Evolutionary conservation across 345 rosid genomes (phyloP).

Genomic region (Pistacia integerrima): DNA sequence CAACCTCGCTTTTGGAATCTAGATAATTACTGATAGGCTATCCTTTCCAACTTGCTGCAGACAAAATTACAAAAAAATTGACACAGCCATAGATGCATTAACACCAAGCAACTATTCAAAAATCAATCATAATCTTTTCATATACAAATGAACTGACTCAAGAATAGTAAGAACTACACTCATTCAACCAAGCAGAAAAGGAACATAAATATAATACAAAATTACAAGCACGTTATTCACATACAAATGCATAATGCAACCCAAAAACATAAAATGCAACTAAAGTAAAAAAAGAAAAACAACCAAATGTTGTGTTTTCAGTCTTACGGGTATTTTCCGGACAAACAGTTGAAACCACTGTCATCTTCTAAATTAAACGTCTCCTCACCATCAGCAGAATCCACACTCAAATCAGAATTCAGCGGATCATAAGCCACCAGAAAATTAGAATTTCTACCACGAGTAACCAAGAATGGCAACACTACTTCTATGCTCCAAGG

Average conservation of each 20-base stretch:
- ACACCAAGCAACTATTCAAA: slow-evolving; percentile 3
- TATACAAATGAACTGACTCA: not conserved
- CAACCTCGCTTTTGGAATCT: slow-evolving; percentile 66
- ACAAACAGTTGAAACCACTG: slow-evolving; percentile 21
- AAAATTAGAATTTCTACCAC: slow-evolving; percentile 31
- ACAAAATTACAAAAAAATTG: slow-evolving; percentile 15
- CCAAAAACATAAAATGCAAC: not conserved
- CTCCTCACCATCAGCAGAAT: slow-evolving; percentile 32
- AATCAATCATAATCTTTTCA: not conserved
- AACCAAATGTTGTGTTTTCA: slow-evolving; percentile 21
- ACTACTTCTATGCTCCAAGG: slow-evolving; percentile 23
- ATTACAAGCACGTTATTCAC: not conserved
- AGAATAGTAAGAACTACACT: not conserved
- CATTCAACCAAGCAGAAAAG: not conserved
- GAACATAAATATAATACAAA: not conserved
- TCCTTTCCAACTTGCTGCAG: slow-evolving; percentile 44
- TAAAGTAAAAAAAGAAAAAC: not conserved
- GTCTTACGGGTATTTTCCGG: slow-evolving; percentile 50
- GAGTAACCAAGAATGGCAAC: slow-evolving; percentile 34
- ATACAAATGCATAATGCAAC: not conserved
- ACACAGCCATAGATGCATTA: slow-evolving; percentile 11
- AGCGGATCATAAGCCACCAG: slow-evolving; percentile 36
- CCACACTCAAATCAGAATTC: slow-evolving; percentile 49
- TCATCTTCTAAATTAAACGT: slow-evolving; percentile 30
- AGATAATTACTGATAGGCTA: slow-evolving; percentile 22